Evolutionary conservation across 129 eudicot genomes (phyloP).

Genomic region (Artemisia annua): DNA sequence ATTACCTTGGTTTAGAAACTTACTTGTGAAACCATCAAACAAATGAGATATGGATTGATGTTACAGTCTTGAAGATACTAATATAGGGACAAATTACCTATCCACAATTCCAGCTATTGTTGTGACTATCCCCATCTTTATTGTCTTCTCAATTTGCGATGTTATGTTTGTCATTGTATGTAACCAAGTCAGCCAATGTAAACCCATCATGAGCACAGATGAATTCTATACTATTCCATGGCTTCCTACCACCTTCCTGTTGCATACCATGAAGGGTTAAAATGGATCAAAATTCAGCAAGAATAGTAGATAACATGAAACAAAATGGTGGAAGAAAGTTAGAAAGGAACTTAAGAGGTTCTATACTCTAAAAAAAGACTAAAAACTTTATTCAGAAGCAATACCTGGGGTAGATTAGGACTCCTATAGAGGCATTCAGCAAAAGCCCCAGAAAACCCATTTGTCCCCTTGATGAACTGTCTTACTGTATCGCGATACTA

Average conservation of each 20-base stretch:
- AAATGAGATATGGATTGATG: neutral
- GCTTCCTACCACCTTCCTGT: conserved; percentile 96
- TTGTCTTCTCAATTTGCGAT: conserved; percentile 95
- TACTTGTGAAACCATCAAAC: conserved; percentile 98
- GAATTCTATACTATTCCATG: conserved; percentile 96
- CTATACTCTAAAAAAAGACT: neutral
- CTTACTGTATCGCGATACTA: conserved; percentile 95
- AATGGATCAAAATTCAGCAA: neutral
- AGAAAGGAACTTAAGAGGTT: neutral
- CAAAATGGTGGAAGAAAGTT: conserved; percentile 9
- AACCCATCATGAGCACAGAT: conserved; percentile 99
- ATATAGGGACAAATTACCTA: conserved; percentile 47
- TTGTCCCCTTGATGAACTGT: conserved; percentile 97
- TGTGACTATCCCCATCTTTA: conserved; percentile 95
- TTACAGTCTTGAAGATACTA: neutral
- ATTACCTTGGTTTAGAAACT: conserved; percentile 20
- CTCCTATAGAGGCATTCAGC: conserved; percentile 99
- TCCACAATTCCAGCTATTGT: conserved; percentile 99
- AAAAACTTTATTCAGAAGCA: neutral
- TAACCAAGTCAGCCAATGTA: conserved; percentile 88
- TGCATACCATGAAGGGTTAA: conserved; percentile 22
- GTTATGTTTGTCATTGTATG: conserved; percentile 86
- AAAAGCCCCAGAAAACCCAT: conserved; percentile 96
- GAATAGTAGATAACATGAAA: conserved; percentile 5
- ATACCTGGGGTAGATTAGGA: conserved; percentile 91